phyloP scores from a whole-genome alignment of 768 basidiomycete species.

The Stropharia rugosoannulata region DNA sequence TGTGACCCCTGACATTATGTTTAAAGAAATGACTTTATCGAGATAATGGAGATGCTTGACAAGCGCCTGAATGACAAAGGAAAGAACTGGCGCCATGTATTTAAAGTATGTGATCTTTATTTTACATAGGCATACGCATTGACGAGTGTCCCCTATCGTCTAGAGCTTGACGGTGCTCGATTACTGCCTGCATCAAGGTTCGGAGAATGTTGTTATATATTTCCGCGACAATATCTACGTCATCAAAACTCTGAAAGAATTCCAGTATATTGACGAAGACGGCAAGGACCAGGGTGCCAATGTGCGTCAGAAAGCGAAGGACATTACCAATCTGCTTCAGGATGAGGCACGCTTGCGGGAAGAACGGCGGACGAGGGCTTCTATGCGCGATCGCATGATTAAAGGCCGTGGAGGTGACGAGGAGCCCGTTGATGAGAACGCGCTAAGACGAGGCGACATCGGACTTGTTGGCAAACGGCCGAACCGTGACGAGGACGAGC shows the following conservation, averaged over 20 bases:
- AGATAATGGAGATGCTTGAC: conserved; percentile 99
- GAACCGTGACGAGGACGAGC: conserved; percentile 76
- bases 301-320: conserved; percentile 95
- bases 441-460: conserved; percentile 27
- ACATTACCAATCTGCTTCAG: conserved; percentile 90
- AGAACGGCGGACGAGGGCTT: conserved; percentile 79
- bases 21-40: conserved; percentile 87
- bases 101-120: conserved; percentile 63
- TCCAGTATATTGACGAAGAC: conserved; percentile 94
- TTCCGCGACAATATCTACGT: conserved; percentile 97
- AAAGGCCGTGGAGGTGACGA: conserved; percentile 46
- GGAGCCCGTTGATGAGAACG: conserved; percentile 37
- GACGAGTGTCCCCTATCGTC: not conserved
- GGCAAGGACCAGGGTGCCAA: conserved; percentile 99
- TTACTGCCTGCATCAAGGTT: conserved; percentile 94
- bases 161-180: conserved; percentile 92
- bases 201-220: conserved; percentile 98
- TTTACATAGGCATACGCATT: not conserved
- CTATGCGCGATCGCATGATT: conserved; percentile 95
- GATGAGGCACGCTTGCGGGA: conserved; percentile 85
- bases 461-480: conserved; percentile 27
- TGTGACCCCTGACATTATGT: not conserved
- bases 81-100: conserved; percentile 99
- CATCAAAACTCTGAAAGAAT: conserved; percentile 98
- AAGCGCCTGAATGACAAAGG: conserved; percentile 98